A percentile compares a stretch with the other conserved stretches of the same genome.
Evolutionary conservation across 192 early-diverging fungal genomes (phyloP).

Genomic region (Gonapodya sp.): DNA sequence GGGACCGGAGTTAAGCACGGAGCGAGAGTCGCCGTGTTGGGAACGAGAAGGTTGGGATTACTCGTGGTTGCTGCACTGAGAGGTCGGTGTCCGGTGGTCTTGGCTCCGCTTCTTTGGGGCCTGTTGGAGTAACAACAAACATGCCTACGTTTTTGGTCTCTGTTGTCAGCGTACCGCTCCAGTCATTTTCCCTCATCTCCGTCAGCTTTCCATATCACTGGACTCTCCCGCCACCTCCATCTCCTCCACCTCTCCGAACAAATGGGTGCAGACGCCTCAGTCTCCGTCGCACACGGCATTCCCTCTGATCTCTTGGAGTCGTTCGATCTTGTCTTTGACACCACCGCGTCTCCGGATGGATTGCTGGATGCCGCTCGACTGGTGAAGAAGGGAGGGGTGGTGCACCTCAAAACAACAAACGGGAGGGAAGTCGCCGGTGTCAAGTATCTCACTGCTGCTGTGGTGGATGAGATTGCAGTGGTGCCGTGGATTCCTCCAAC

Average conservation of each 20-base stretch:
- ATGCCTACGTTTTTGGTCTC: too few species aligned
- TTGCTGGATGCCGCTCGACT: neutral
- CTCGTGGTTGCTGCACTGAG: neutral
- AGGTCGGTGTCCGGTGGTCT: neutral
- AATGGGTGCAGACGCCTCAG: neutral
- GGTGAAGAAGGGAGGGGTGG: neutral
- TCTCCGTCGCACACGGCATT: neutral
- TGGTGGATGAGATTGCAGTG: neutral
- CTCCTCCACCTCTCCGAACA: neutral
- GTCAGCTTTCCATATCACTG: neutral
- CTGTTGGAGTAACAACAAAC: neutral
- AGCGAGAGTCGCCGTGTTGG: neutral
- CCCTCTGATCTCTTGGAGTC: neutral
- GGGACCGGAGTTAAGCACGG: neutral
- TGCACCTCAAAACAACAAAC: neutral
- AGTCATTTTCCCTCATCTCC: neutral
- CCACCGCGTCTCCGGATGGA: neutral
- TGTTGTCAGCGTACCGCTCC: neutral
- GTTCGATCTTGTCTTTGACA: neutral
- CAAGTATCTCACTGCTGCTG: neutral
- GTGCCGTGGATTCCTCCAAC: neutral
- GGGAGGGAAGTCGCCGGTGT: neutral
- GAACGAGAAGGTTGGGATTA: neutral
- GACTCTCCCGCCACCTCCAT: neutral
- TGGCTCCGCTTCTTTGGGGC: neutral